These are phyloP conservation scores for Sporothrix variecibatus DNA, from an alignment of 2,329 filamentous ascomycete genomes.

Conservation along the genomic window DNA sequence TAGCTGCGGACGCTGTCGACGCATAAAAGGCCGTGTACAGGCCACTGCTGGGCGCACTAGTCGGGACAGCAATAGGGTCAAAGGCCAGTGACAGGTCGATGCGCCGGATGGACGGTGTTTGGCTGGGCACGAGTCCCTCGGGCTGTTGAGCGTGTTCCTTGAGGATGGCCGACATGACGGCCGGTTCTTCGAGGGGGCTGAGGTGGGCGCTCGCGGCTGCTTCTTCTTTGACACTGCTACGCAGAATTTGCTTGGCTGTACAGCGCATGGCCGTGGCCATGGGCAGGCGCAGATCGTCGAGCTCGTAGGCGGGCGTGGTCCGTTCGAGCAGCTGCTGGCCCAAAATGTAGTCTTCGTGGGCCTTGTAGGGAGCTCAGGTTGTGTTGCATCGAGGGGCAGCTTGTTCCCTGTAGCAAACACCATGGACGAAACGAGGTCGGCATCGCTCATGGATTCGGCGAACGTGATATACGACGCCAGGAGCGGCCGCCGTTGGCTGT, in stretches of 20 bases:
- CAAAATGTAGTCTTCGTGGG: constrained; percentile 53
- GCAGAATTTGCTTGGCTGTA: constrained; percentile 38
- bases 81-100: constrained; percentile 61
- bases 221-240: constrained; percentile 22
- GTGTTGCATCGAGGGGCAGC: constrained; percentile 60
- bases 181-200: constrained; percentile 37
- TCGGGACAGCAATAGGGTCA: constrained; percentile 58
- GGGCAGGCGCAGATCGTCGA: constrained; percentile 35
- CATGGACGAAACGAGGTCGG: constrained; percentile 60
- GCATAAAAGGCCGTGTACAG: constrained; percentile 30
- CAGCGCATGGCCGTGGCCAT: constrained; percentile 41
- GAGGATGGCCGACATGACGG: constrained; percentile 43
- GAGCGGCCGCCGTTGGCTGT: constrained; percentile 34
- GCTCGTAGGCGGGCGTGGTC: constrained; percentile 40
- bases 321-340: constrained; percentile 53
- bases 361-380: constrained; percentile 56
- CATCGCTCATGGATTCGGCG: constrained; percentile 62
- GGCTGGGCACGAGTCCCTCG: constrained; percentile 38
- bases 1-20: constrained; percentile 33
- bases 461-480: constrained; percentile 58
- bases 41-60: constrained; percentile 31
- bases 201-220: constrained; percentile 28
- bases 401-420: constrained; percentile 47
- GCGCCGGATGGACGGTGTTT: constrained; percentile 43
- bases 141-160: constrained; percentile 41